Conservation (phyloP, 164 flowering plant genomes). For the Santalum album region DNA sequence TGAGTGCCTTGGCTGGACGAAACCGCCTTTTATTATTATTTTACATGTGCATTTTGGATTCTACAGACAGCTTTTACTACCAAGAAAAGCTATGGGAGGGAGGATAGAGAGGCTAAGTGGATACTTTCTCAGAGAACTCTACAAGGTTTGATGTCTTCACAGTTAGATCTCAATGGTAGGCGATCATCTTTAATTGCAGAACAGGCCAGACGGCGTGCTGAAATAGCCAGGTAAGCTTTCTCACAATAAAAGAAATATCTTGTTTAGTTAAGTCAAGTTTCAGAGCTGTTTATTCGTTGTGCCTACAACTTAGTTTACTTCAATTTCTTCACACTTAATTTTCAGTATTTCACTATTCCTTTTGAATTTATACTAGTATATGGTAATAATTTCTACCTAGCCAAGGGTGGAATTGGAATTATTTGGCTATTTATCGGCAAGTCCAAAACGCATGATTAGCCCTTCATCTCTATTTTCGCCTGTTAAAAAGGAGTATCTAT, state of each 20-base stretch:
- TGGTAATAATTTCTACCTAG: no score
- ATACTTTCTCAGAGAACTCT: slow-evolving; percentile 59
- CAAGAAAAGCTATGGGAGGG: slow-evolving; percentile 75
- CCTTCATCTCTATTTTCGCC: no score
- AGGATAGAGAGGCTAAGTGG: slow-evolving; percentile 75
- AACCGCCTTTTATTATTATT: background rate
- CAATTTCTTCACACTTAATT: no score
- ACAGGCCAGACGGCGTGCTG: slow-evolving; percentile 81
- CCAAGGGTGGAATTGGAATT: no score
- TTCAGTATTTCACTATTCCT: no score
- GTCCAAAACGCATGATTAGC: no score
- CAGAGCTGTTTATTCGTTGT: background rate
- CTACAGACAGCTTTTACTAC: slow-evolving; percentile 70
- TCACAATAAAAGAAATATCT: background rate
- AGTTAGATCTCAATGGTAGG: slow-evolving; percentile 35
- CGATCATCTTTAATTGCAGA: slow-evolving; percentile 63
- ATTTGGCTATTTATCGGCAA: no score
- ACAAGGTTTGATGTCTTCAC: slow-evolving; percentile 47
- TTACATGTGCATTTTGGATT: slow-evolving; percentile 2
- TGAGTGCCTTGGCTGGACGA: background rate
- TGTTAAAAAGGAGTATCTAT: no score
- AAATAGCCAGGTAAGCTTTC: slow-evolving; percentile 65
- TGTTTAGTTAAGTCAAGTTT: background rate
- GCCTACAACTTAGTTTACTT: no score
- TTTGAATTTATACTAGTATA: no score